Conservation (phyloP, 768 basidiomycete genomes). For the Agaricus blazei region DNA sequence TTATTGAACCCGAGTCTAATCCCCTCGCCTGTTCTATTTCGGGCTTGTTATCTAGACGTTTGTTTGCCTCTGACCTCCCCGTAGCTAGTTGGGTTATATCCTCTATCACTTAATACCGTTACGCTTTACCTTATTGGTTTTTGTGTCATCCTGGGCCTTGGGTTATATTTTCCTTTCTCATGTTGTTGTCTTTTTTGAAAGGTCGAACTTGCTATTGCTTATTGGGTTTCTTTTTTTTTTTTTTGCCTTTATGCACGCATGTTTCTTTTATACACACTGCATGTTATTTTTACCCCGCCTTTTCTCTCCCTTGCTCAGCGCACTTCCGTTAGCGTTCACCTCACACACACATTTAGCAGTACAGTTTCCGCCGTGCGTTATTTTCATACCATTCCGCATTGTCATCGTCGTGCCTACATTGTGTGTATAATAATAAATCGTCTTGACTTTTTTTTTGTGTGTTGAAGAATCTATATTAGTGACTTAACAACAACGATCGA, state of each 20-base stretch:
- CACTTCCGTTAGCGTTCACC: background rate
- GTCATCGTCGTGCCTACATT: too few relatives aligned
- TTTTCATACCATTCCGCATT: too few relatives aligned
- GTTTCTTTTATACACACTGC: constrained; percentile 1
- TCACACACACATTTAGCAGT: background rate
- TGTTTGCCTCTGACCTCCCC: constrained; percentile 4
- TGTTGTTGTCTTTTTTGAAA: background rate
- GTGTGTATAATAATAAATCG: too few relatives aligned
- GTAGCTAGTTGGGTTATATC: background rate
- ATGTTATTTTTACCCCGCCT: background rate
- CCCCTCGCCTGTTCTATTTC: background rate
- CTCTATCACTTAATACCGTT: constrained; percentile 2
- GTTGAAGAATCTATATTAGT: too few relatives aligned
- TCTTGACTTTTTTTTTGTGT: too few relatives aligned
- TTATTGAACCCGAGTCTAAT: background rate
- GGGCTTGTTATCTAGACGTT: background rate
- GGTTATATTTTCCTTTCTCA: constrained; percentile 7
- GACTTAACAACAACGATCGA: too few relatives aligned
- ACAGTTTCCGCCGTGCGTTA: too few relatives aligned
- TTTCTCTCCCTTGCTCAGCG: background rate
- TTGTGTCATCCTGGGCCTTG: constrained; percentile 9
- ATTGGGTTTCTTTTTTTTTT: background rate
- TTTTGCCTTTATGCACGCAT: background rate
- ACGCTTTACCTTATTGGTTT: constrained; percentile 9
- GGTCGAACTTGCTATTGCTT: background rate